A percentile compares a stretch with the other conserved stretches of the same genome.
Conservation (phyloP, 495 filamentous ascomycete genomes). For the Podospora pseudoanserina region DNA sequence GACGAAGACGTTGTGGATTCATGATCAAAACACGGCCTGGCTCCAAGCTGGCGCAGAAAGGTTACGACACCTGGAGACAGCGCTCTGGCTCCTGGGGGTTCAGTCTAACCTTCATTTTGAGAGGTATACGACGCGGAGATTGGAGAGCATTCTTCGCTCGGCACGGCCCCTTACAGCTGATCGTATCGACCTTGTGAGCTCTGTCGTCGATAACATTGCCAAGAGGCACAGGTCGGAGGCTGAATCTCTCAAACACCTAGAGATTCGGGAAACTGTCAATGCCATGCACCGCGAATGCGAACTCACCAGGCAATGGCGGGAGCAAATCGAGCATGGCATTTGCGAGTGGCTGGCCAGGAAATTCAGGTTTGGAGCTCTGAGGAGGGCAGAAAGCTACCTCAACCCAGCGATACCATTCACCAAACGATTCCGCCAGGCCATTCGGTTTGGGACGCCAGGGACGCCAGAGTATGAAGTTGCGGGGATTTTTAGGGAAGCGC, state of each 20-base stretch:
- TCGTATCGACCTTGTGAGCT: not conserved
- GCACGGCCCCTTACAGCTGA: not conserved
- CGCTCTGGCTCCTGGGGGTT: not conserved
- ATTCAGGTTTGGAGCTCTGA: not conserved
- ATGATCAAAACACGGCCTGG: not conserved
- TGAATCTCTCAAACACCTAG: not conserved
- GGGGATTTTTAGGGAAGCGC: not conserved
- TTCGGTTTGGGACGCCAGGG: not conserved
- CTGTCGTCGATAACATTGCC: not conserved
- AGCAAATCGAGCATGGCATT: not conserved
- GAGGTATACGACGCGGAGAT: not conserved
- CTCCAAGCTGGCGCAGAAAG: not conserved
- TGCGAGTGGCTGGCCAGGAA: not conserved
- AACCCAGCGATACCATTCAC: not conserved
- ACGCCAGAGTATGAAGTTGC: not conserved
- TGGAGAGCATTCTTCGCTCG: not conserved
- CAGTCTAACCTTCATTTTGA: not conserved
- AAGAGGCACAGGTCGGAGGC: not conserved
- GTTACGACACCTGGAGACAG: not conserved
- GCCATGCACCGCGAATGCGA: not conserved
- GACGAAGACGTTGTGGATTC: not conserved
- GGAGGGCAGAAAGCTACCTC: not conserved
- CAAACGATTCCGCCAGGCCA: not conserved
- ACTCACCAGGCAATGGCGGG: not conserved
- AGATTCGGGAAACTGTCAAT: not conserved